Base-by-base conservation (phyloP, 495 filamentous ascomycete species). In the Trichocladium uniseriatum region DNA sequence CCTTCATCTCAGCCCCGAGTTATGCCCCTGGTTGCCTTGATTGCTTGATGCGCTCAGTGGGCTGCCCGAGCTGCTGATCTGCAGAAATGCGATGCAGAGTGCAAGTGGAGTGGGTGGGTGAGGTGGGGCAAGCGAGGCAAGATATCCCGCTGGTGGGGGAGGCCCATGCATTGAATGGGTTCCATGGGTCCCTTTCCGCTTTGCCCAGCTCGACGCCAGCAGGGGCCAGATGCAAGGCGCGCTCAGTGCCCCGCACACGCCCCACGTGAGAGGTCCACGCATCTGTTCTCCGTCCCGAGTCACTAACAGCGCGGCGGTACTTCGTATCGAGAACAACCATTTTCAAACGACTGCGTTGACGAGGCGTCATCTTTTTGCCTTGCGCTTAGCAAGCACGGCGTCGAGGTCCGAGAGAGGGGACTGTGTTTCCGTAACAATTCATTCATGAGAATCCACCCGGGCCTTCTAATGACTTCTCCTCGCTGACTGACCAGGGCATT, bases 271-370 rank as follows among this genome's bases (percentile, higher is more conserved):
- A 50, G 49, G 57, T 44, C 16, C 22, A 4, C 45, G 43, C 41
- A 39, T 51, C 27, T 27, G 43, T 43, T 52, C 54, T 49, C 51
- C 43, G 20, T 38, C 24, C 10, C 22, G 41, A 27, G 24, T 27
- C 52, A 47, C 50, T 61, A 61, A 58, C 55, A 58, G 31, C 31
- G 28, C 22, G 15, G 39, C 24, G 15, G 58, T 58, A 57, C 48
- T 43, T 21, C 49, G 47, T 8, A 27, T 27, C 24, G n/a, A n/a
- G n/a, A n/a, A n/a, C n/a, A n/a, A n/a, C n/a, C n/a, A n/a, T n/a
- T n/a, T n/a, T n/a, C n/a, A n/a, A n/a, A n/a, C n/a, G n/a, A n/a
- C n/a, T n/a, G n/a, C n/a, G n/a, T n/a, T n/a, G n/a, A n/a, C n/a
- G n/a, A n/a, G n/a, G n/a, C n/a, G n/a, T n/a, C n/a, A n/a, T n/a